phyloP scores from a whole-genome alignment of 2,329 filamentous ascomycete genomes.

The Scedosporium apiospermum region DNA sequence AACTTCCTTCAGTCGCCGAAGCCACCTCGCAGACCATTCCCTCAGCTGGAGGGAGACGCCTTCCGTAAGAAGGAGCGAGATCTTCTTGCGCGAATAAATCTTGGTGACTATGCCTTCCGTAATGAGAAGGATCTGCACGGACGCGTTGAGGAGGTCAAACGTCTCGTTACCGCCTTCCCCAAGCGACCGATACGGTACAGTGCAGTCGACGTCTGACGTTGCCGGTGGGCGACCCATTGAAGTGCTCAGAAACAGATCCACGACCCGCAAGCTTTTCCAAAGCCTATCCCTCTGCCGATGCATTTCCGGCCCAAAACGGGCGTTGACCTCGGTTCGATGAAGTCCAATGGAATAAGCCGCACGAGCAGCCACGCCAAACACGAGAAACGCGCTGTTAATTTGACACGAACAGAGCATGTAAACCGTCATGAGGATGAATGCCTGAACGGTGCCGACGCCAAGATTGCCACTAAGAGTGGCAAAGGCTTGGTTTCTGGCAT shows the following conservation, averaged over 20 bases:
- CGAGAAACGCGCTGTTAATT: conserved; percentile 44
- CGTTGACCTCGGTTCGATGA: conserved; percentile 44
- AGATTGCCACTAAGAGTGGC: conserved; percentile 32
- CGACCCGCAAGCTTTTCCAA: conserved; percentile 43
- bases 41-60: conserved; percentile 42
- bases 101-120: conserved; percentile 40
- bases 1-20: conserved; percentile 31
- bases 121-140: conserved; percentile 42
- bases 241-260: conserved; percentile 42
- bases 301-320: conserved; percentile 34
- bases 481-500: conserved; percentile 36
- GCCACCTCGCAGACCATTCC: conserved; percentile 41
- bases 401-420: conserved; percentile 47
- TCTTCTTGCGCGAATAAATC: conserved; percentile 43
- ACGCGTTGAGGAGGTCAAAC: conserved; percentile 39
- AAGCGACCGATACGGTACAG: conserved; percentile 32
- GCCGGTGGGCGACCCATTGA: conserved; percentile 46
- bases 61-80: conserved; percentile 42
- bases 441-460: conserved; percentile 39
- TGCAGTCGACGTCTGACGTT: conserved; percentile 45
- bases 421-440: conserved; percentile 38
- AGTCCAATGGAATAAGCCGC: conserved; percentile 44
- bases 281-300: conserved; percentile 36
- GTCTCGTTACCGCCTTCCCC: conserved; percentile 26
- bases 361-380: conserved; percentile 43